phyloP scores from a whole-genome alignment of 1,284 basidiomycete species.

The Ganoderma lucidum region DNA sequence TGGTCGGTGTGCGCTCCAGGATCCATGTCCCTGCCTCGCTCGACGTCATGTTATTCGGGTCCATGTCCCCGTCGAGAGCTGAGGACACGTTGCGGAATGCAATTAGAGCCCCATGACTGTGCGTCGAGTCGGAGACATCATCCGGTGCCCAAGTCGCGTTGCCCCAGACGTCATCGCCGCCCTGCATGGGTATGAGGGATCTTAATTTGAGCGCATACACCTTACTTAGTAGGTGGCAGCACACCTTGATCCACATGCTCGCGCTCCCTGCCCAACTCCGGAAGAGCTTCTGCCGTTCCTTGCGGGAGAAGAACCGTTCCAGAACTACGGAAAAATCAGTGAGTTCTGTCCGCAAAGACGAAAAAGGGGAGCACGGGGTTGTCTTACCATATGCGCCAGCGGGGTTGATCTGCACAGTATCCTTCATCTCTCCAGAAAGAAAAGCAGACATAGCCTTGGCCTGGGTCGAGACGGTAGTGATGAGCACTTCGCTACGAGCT shows the following conservation, averaged over 20 bases:
- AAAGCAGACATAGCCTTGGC: slow-evolving; percentile 97
- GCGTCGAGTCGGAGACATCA: slow-evolving; percentile 66
- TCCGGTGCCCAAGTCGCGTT: slow-evolving; percentile 79
- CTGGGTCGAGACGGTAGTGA: slow-evolving; percentile 46
- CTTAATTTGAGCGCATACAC: background rate
- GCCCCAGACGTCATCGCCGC: slow-evolving; percentile 93
- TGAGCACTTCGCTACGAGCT: background rate
- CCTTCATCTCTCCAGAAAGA: slow-evolving; percentile 93
- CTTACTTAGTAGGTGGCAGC: background rate
- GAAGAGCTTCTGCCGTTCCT: slow-evolving; percentile 92
- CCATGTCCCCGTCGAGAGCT: slow-evolving; percentile 41
- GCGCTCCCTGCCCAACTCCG: slow-evolving; percentile 95
- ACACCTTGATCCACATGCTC: slow-evolving; percentile 91
- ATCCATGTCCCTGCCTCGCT: slow-evolving; percentile 83
- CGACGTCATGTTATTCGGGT: slow-evolving; percentile 79
- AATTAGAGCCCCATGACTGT: slow-evolving; percentile 86
- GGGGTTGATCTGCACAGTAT: slow-evolving; percentile 93
- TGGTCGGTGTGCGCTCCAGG: slow-evolving; percentile 82
- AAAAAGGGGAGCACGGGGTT: slow-evolving; percentile 20
- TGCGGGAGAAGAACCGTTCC: slow-evolving; percentile 89
- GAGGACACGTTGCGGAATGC: slow-evolving; percentile 67
- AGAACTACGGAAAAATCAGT: slow-evolving; percentile 56
- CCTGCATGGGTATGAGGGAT: slow-evolving; percentile 51
- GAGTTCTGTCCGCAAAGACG: slow-evolving; percentile 64
- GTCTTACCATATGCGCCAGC: slow-evolving; percentile 79